phyloP scores from a whole-genome alignment of 108 stramenopile genomes.

The Craspedostauros australis region DNA sequence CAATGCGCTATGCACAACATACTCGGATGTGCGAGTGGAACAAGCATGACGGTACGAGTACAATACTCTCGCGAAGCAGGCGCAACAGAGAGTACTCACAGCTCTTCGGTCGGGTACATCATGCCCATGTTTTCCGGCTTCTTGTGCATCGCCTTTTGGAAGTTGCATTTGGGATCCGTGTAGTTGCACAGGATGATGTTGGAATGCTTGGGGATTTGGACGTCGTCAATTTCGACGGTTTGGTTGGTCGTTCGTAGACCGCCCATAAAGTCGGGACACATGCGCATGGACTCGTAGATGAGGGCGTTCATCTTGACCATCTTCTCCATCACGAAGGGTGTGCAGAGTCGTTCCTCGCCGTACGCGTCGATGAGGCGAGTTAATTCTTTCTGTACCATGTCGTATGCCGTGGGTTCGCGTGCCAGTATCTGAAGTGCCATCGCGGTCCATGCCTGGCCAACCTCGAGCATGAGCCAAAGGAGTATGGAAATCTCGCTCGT shows the following conservation, averaged over 20 bases:
- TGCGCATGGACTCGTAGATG: slow-evolving; percentile 26
- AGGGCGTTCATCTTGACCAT: slow-evolving; percentile 27
- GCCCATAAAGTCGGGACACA: slow-evolving; percentile 19
- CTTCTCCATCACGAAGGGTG: slow-evolving; percentile 10
- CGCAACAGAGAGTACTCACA: slow-evolving; percentile 2
- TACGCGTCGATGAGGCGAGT: slow-evolving; percentile 10
- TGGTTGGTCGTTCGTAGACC: slow-evolving; percentile 13
- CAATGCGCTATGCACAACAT: neutral
- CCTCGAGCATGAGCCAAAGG: slow-evolving; percentile 30
- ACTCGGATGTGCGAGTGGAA: neutral
- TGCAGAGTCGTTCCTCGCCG: slow-evolving; percentile 11
- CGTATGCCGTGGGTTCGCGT: slow-evolving; percentile 11
- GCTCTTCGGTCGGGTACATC: slow-evolving; percentile 15
- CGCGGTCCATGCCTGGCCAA: slow-evolving; percentile 25
- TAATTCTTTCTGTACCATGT: slow-evolving; percentile 23
- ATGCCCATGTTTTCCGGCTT: slow-evolving; percentile 18
- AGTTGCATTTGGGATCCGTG: slow-evolving; percentile 2
- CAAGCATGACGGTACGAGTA: too few relatives aligned
- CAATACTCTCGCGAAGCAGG: too few relatives aligned
- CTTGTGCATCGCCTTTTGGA: neutral
- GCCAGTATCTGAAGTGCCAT: slow-evolving; percentile 22
- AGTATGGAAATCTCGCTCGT: slow-evolving; percentile 14
- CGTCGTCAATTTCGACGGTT: slow-evolving; percentile 24
- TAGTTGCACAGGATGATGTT: slow-evolving; percentile 18
- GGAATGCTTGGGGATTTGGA: slow-evolving; percentile 26